Percentiles rank a stretch among this genome's conserved stretches.
Conservation (phyloP, 2,329 filamentous ascomycete species). For the Paecilomyces formosus region DNA sequence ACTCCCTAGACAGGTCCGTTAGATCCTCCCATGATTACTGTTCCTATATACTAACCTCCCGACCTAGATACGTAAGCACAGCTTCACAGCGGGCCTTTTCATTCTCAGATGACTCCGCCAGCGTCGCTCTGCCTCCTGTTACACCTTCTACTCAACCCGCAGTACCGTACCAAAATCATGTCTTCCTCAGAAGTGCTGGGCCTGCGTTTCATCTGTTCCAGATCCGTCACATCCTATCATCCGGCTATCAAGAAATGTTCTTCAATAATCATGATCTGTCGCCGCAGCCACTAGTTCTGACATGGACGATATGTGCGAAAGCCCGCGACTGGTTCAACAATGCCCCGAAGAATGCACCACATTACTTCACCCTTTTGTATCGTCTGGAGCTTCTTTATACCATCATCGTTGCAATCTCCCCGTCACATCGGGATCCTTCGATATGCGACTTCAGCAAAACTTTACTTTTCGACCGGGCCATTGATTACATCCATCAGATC, state of each 20-base stretch:
- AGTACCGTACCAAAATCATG: slow-evolving; percentile 30
- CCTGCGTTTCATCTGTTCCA: slow-evolving; percentile 72
- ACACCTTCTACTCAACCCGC: slow-evolving; percentile 39
- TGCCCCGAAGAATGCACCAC: slow-evolving; percentile 59
- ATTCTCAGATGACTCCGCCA: slow-evolving; percentile 81
- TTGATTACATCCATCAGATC: slow-evolving; percentile 72
- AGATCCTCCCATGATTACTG: background rate
- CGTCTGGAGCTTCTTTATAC: slow-evolving; percentile 86
- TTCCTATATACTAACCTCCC: slow-evolving; percentile 11
- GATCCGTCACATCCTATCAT: slow-evolving; percentile 76
- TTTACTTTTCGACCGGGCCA: slow-evolving; percentile 78
- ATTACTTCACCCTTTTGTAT: slow-evolving; percentile 66
- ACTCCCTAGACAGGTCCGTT: slow-evolving; percentile 73
- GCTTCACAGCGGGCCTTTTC: slow-evolving; percentile 83
- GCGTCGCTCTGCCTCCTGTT: slow-evolving; percentile 64
- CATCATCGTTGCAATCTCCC: slow-evolving; percentile 81
- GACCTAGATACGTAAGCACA: slow-evolving; percentile 70
- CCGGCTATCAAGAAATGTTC: slow-evolving; percentile 83
- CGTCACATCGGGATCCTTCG: slow-evolving; percentile 61
- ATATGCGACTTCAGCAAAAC: slow-evolving; percentile 70
- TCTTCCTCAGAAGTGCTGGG: slow-evolving; percentile 53
- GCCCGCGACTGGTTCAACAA: slow-evolving; percentile 69
- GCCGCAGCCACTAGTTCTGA: slow-evolving; percentile 51
- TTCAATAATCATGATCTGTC: slow-evolving; percentile 66
- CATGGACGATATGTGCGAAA: slow-evolving; percentile 46